phyloP scores from a whole-genome alignment of 2,329 filamentous ascomycete genomes.

The Claviceps monticola region DNA sequence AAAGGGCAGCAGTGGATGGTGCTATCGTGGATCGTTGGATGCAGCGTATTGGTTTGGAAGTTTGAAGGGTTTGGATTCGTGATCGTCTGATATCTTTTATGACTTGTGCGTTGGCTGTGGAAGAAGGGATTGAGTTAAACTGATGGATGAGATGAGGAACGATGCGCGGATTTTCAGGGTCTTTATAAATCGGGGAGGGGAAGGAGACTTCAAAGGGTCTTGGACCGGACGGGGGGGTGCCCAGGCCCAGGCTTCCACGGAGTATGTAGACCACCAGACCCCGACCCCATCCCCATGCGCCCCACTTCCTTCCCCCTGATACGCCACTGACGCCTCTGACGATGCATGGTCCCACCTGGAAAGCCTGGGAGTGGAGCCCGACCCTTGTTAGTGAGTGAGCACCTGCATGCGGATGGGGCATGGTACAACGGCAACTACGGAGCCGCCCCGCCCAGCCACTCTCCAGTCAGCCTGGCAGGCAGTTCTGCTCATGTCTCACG shows the following conservation, averaged over 20 bases:
- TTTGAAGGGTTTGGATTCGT: background rate
- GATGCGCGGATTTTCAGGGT: conserved; percentile 9
- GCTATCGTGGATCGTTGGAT: no score
- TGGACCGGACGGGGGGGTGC: no score
- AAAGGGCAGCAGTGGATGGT: no score
- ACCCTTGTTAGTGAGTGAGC: no score
- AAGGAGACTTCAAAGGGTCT: no score
- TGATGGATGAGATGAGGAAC: background rate
- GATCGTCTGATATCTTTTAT: background rate
- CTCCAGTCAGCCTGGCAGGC: background rate
- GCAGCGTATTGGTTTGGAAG: background rate
- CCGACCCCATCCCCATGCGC: background rate
- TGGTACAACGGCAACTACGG: background rate
- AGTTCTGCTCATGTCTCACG: background rate
- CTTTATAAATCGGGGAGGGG: conserved; percentile 9
- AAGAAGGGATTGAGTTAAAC: background rate
- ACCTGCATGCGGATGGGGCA: background rate
- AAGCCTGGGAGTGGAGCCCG: background rate
- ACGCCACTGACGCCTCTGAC: background rate
- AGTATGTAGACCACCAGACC: background rate
- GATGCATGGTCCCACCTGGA: background rate
- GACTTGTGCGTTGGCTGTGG: background rate
- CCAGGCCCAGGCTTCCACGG: no score
- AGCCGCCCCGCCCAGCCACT: no score
- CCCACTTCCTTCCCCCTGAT: background rate